Evolutionary conservation across 148 eudicot genomes (phyloP).

Genomic region (Camellia lanceoleosa): DNA sequence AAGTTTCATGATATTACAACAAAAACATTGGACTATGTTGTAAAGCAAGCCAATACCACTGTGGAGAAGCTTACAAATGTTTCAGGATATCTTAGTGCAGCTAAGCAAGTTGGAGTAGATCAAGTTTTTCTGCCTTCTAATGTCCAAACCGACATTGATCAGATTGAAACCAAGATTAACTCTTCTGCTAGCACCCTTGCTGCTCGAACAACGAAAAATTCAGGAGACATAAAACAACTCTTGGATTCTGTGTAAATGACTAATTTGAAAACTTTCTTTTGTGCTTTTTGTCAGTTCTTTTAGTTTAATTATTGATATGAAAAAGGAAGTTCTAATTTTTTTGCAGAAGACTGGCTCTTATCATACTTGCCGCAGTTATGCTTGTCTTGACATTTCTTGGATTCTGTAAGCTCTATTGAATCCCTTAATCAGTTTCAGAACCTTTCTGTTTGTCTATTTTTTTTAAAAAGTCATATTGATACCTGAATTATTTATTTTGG

Average conservation of each 20-base stretch:
- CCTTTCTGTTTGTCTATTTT: not conserved
- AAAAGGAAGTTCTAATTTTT: constrained; percentile 11
- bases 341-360: constrained; percentile 74
- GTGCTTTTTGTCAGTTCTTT: not conserved
- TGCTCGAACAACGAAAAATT: constrained; percentile 48
- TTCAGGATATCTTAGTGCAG: constrained; percentile 64
- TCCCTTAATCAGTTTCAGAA: constrained; percentile 10
- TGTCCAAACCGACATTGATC: constrained; percentile 72
- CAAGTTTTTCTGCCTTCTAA: constrained; percentile 51
- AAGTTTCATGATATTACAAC: constrained; percentile 63
- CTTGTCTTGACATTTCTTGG: constrained; percentile 75
- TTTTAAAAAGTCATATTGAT: not conserved
- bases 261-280: not conserved
- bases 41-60: constrained; percentile 59
- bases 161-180: constrained; percentile 55
- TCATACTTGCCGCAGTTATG: constrained; percentile 80
- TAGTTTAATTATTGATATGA: not conserved
- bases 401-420: constrained; percentile 49
- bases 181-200: constrained; percentile 57
- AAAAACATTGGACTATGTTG: constrained; percentile 58
- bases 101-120: constrained; percentile 62
- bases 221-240: constrained; percentile 51
- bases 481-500: constrained; percentile 3
- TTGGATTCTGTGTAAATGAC: constrained; percentile 60
- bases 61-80: constrained; percentile 67